A percentile compares a stretch with the other conserved stretches of the same genome.
These are phyloP conservation scores for Wickerhamiella occidentalis DNA, from an alignment of 805 yeast genomes.

Conservation along the genomic window DNA sequence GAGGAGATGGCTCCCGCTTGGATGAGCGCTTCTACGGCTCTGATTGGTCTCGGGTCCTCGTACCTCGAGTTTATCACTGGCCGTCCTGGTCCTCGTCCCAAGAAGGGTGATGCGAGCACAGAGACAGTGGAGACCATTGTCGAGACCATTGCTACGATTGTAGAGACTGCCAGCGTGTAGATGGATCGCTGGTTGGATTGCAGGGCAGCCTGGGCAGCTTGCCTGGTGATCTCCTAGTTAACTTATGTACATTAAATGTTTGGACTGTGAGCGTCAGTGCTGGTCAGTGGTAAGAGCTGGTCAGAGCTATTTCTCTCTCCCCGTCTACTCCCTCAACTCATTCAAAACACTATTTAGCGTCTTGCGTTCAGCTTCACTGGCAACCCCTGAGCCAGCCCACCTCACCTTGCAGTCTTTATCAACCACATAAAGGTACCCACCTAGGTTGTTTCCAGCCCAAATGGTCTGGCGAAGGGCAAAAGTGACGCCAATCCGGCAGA, in stretches of 20 bases:
- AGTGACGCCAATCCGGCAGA: slow-evolving; percentile 49
- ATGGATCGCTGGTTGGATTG: no score
- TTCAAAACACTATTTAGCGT: slow-evolving; percentile 27
- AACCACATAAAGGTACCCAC: slow-evolving; percentile 73
- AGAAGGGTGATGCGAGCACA: slow-evolving; percentile 9
- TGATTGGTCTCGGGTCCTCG: slow-evolving; percentile 26
- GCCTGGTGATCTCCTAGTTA: no score
- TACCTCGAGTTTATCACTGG: slow-evolving; percentile 29
- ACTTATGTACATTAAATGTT: no score
- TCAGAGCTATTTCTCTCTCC: no score
- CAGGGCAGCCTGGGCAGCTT: no score
- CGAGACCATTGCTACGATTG: background rate
- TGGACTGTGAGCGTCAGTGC: no score
- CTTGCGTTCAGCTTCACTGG: slow-evolving; percentile 53
- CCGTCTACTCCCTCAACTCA: background rate
- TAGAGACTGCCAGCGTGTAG: background rate
- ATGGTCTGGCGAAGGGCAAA: slow-evolving; percentile 46
- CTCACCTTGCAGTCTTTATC: slow-evolving; percentile 65
- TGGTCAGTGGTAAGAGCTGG: no score
- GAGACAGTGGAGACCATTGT: slow-evolving; percentile 1
- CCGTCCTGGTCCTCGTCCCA: slow-evolving; percentile 14
- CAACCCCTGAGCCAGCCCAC: slow-evolving; percentile 85
- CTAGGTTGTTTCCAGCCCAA: slow-evolving; percentile 57
- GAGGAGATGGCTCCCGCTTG: slow-evolving; percentile 25
- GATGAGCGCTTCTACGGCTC: slow-evolving; percentile 23